These are phyloP conservation scores for Phytopythium ostracodes DNA, from an alignment of 352 stramenopile genomes.

Conservation along the genomic window DNA sequence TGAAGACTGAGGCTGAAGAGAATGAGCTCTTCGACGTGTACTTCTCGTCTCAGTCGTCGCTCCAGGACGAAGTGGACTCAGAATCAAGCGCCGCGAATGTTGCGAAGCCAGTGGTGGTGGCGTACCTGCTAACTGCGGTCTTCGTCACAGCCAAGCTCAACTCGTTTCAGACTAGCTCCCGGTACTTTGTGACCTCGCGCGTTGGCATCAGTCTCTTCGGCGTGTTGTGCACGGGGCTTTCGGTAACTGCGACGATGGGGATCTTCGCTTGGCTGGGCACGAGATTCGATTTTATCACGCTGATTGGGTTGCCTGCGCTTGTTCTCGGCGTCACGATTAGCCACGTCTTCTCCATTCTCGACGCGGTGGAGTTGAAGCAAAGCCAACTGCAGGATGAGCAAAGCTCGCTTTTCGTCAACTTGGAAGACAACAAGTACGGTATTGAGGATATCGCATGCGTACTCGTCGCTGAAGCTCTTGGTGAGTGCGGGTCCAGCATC, in stretches of 20 bases:
- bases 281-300: conserved; percentile 67
- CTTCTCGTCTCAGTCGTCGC: conserved; percentile 57
- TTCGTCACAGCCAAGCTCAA: conserved; percentile 73
- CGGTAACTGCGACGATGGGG: conserved; percentile 60
- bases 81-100: conserved; percentile 46
- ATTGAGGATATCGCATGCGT: conserved; percentile 51
- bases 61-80: conserved; percentile 52
- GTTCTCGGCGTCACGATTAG: conserved; percentile 65
- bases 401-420: conserved; percentile 37
- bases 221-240: conserved; percentile 55
- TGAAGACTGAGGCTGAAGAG: conserved; percentile 40
- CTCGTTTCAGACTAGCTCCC: conserved; percentile 37
- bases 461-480: conserved; percentile 38
- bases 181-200: conserved; percentile 64
- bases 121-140: conserved; percentile 64
- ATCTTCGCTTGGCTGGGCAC: conserved; percentile 58
- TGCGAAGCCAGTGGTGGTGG: conserved; percentile 33
- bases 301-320: conserved; percentile 62
- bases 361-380: conserved; percentile 50
- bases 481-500: conserved; percentile 62
- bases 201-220: conserved; percentile 61
- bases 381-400: conserved; percentile 38
- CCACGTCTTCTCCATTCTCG: conserved; percentile 68
- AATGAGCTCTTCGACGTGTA: conserved; percentile 64
- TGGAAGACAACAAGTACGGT: conserved; percentile 39